These are phyloP conservation scores for Linum usitatissimum DNA, from an alignment of 345 rosid species.

Conservation along the genomic window DNA sequence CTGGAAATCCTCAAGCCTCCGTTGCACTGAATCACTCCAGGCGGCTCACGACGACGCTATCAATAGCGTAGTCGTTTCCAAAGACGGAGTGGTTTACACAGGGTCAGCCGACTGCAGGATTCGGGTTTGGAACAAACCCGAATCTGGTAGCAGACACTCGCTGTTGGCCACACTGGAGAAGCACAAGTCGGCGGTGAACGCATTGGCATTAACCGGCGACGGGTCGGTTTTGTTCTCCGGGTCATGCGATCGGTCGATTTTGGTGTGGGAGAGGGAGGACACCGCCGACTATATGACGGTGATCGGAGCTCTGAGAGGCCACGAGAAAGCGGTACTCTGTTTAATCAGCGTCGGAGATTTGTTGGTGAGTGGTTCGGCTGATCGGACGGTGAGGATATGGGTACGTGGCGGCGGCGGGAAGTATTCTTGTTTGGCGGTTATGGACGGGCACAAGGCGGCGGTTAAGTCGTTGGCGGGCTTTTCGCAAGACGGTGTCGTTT, in stretches of 20 bases:
- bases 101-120: conserved; percentile 81
- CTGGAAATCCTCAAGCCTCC: conserved; percentile 60
- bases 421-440: conserved; percentile 52
- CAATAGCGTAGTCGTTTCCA: conserved; percentile 60
- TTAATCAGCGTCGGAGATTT: conserved; percentile 45
- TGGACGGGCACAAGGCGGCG: conserved; percentile 61
- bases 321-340: conserved; percentile 55
- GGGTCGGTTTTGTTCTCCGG: conserved; percentile 82
- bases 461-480: conserved; percentile 66
- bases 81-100: conserved; percentile 62
- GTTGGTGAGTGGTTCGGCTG: conserved; percentile 81
- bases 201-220: conserved; percentile 55
- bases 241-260: conserved; percentile 83
- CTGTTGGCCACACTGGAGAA: conserved; percentile 64
- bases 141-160: conserved; percentile 29
- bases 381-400: conserved; percentile 84
- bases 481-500: conserved; percentile 33
- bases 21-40: conserved; percentile 58
- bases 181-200: conserved; percentile 84
- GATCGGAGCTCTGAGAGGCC: conserved; percentile 82
- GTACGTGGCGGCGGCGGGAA: conserved; percentile 40
- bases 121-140: conserved; percentile 64
- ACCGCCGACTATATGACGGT: conserved; percentile 59
- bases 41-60: conserved; percentile 74
- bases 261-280: conserved; percentile 92